Evolutionary conservation across 768 basidiomycete species (phyloP).

Genomic region (Mycena metata): DNA sequence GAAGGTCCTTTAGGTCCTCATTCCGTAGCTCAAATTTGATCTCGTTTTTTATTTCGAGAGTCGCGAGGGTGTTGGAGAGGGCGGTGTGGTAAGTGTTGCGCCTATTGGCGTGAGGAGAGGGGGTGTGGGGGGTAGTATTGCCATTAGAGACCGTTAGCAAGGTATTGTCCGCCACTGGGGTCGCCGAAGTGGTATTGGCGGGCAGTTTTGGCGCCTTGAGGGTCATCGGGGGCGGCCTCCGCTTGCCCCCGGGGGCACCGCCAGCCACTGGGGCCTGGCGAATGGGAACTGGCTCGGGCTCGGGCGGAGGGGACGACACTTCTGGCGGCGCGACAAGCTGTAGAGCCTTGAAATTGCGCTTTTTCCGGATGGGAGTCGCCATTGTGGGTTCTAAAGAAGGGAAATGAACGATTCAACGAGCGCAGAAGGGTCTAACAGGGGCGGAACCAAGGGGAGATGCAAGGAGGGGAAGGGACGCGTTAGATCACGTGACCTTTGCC

Average conservation of each 20-base stretch:
- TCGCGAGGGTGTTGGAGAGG: constrained; percentile 87
- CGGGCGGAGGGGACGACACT: constrained; percentile 50
- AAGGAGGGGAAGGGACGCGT: no score
- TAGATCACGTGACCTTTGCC: no score
- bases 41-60: constrained; percentile 87
- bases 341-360: constrained; percentile 88
- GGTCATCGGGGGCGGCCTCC: constrained; percentile 86
- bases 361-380: not conserved
- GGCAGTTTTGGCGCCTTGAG: constrained; percentile 79
- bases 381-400: not conserved
- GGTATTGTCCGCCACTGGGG: constrained; percentile 59
- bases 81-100: constrained; percentile 85
- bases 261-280: constrained; percentile 63
- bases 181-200: constrained; percentile 55
- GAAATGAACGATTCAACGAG: not conserved
- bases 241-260: constrained; percentile 68
- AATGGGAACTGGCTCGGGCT: constrained; percentile 59
- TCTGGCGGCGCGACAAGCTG: constrained; percentile 75
- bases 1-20: constrained; percentile 91
- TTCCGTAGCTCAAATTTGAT: constrained; percentile 87
- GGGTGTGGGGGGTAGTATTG: constrained; percentile 67
- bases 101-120: constrained; percentile 62
- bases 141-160: constrained; percentile 63
- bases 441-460: not conserved
- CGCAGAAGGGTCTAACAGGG: not conserved